These are phyloP conservation scores for Dioszegia aurantiaca DNA, from an alignment of 768 basidiomycete species.

Conservation along the genomic window DNA sequence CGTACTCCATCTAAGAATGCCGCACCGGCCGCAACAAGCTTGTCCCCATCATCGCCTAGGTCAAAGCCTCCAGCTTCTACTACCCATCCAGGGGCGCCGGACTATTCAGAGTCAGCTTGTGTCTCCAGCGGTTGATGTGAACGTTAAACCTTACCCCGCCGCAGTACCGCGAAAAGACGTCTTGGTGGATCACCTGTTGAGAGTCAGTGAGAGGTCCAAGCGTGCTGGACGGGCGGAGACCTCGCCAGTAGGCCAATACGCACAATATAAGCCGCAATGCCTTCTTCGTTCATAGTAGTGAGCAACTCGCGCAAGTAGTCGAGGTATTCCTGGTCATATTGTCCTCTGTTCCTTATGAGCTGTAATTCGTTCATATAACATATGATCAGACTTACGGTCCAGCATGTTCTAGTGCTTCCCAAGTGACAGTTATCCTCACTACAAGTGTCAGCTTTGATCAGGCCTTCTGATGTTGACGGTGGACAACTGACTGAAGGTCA, in stretches of 20 bases:
- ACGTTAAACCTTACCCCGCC: conserved; percentile 60
- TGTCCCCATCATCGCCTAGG: conserved; percentile 56
- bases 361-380: too few species aligned
- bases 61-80: conserved; percentile 82
- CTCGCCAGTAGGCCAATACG: conserved; percentile 54
- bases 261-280: conserved; percentile 47
- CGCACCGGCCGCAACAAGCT: conserved; percentile 75
- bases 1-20: conserved; percentile 83
- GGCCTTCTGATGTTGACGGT: not conserved
- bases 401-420: conserved; percentile 94
- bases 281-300: conserved; percentile 41
- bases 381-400: conserved; percentile 67
- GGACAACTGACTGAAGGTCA: conserved; percentile 68
- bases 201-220: too few species aligned
- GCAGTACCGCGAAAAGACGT: conserved; percentile 91
- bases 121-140: not conserved
- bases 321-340: conserved; percentile 81
- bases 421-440: conserved; percentile 92
- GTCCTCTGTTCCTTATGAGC: conserved; percentile 58
- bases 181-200: conserved; percentile 67
- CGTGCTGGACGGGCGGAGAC: too few species aligned
- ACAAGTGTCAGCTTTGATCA: not conserved
- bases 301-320: conserved; percentile 67
- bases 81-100: conserved; percentile 96
- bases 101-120: conserved; percentile 47